Conservation (phyloP, 345 rosid species). For the Pistacia atlantica region DNA sequence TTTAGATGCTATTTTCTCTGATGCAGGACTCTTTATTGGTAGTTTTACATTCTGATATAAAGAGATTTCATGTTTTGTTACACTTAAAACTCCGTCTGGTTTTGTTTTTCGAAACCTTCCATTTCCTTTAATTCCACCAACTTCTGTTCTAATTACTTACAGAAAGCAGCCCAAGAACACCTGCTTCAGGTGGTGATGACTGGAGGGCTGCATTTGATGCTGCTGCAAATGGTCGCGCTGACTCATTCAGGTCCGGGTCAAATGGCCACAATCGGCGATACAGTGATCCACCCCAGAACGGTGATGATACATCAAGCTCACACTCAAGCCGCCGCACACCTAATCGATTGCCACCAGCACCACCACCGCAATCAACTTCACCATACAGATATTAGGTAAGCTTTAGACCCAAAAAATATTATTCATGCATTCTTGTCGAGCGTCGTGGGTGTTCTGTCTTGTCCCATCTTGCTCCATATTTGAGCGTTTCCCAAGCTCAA, state of each 20-base stretch:
- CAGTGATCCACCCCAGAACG: conserved; percentile 74
- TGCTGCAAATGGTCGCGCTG: conserved; percentile 68
- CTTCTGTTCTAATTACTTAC: conserved; percentile 11
- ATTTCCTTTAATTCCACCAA: not conserved
- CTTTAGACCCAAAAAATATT: conserved; percentile 6
- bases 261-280: conserved; percentile 72
- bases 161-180: conserved; percentile 86
- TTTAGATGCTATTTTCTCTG: not conserved
- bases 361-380: conserved; percentile 63
- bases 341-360: conserved; percentile 79
- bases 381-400: conserved; percentile 49
- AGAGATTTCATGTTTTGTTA: not conserved
- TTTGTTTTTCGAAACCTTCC: not conserved
- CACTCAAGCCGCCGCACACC: conserved; percentile 79
- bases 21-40: not conserved
- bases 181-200: conserved; percentile 73
- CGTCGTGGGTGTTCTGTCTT: not conserved
- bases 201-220: conserved; percentile 98
- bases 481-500: conserved; percentile 24
- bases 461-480: conserved; percentile 19
- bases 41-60: not conserved
- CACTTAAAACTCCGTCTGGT: not conserved
- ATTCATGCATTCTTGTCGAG: conserved; percentile 19
- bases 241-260: conserved; percentile 44
- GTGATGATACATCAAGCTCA: conserved; percentile 56